Conservation (phyloP, 345 rosid genomes). For the Eucalyptus marginata region DNA sequence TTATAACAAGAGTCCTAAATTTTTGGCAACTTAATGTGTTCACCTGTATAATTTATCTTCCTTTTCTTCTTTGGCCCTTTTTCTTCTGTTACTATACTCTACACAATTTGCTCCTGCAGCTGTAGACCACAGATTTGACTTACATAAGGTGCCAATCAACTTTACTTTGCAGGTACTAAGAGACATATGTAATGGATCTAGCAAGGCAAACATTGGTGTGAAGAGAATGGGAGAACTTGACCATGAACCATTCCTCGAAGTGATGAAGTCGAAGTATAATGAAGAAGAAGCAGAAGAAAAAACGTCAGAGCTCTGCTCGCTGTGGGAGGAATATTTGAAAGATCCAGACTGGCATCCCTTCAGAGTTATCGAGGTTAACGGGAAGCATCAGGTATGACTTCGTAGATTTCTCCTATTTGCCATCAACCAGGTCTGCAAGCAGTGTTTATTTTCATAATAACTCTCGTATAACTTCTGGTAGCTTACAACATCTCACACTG, state of each 20-base stretch:
- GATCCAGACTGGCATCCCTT: constrained; percentile 98
- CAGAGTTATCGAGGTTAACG: constrained; percentile 41
- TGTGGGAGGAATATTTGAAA: constrained; percentile 91
- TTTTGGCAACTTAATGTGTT: background rate
- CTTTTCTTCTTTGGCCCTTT: background rate
- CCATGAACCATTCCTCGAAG: constrained; percentile 60
- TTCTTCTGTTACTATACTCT: background rate
- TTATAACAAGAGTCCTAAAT: background rate
- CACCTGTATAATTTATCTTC: background rate
- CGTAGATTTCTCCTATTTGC: background rate
- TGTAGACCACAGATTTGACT: background rate
- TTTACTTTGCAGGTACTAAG: constrained; percentile 38
- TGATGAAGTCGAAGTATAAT: constrained; percentile 56
- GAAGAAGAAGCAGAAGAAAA: constrained; percentile 67
- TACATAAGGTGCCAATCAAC: background rate
- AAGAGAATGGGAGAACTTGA: constrained; percentile 98
- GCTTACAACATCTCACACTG: background rate
- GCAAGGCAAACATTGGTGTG: constrained; percentile 34
- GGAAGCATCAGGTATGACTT: constrained; percentile 41
- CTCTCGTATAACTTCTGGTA: background rate
- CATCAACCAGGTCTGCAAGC: background rate
- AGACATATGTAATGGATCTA: constrained; percentile 28
- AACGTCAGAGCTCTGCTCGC: constrained; percentile 67
- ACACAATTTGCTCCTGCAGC: background rate
- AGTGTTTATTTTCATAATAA: background rate